Evolutionary conservation across 192 early-diverging fungal species (phyloP).

Genomic region (Kickxella alabastrina): DNA sequence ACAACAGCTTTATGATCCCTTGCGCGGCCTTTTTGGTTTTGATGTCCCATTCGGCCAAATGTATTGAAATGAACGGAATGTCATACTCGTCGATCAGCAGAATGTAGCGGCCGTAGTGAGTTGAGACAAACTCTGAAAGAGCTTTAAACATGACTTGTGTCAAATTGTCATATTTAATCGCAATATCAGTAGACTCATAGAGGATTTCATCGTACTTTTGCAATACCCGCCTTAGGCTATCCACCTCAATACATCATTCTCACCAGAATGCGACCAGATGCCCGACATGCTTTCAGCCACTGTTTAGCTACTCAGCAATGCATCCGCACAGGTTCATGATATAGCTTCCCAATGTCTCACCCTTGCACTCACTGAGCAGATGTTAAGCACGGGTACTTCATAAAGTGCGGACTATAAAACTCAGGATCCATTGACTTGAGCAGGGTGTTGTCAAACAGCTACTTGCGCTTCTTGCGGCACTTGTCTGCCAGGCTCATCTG

Average conservation of each 20-base stretch:
- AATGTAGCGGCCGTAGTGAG: slow-evolving; percentile 23
- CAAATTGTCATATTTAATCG: background rate
- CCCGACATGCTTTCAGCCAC: no score
- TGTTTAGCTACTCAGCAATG: no score
- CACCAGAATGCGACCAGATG: no score
- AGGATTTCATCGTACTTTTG: background rate
- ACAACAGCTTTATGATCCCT: slow-evolving; percentile 11
- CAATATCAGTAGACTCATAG: background rate
- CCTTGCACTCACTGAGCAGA: slow-evolving; percentile 21
- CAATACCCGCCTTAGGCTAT: no score
- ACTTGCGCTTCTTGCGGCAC: slow-evolving; percentile 32
- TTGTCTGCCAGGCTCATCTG: slow-evolving; percentile 15
- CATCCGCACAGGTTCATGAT: slow-evolving; percentile 9
- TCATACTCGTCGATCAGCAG: slow-evolving; percentile 43
- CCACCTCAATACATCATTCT: no score
- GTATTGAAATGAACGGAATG: slow-evolving; percentile 37
- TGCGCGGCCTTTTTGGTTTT: slow-evolving; percentile 11
- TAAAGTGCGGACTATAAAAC: slow-evolving; percentile 37
- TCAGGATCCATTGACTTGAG: slow-evolving; percentile 22
- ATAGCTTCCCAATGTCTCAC: slow-evolving; percentile 4
- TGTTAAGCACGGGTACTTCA: slow-evolving; percentile 34
- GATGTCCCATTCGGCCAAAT: slow-evolving; percentile 9
- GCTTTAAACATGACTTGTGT: slow-evolving; percentile 4
- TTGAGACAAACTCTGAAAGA: slow-evolving; percentile 8
- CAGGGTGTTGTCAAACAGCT: slow-evolving; percentile 26